Conservation (phyloP, 331 rosid species). For the Quercus phellos region DNA sequence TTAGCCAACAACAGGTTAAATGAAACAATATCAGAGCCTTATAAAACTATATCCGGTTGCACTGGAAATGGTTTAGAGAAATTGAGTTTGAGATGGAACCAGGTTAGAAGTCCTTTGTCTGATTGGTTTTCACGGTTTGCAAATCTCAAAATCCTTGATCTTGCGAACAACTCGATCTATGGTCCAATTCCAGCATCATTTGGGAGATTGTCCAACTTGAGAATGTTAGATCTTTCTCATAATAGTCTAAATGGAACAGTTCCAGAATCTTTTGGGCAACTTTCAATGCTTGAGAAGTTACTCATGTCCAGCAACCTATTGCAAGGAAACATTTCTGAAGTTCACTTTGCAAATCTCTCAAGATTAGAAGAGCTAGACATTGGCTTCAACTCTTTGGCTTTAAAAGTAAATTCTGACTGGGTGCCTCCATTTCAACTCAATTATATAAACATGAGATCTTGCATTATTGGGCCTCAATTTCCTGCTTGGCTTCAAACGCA, state of each 20-base stretch:
- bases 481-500: constrained; percentile 15
- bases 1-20: constrained; percentile 14
- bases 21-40: background rate
- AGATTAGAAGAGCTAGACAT: background rate
- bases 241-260: constrained; percentile 28
- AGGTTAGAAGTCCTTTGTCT: constrained; percentile 12
- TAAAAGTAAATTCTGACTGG: background rate
- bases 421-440: constrained; percentile 15
- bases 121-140: constrained; percentile 24
- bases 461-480: constrained; percentile 9
- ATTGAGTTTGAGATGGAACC: constrained; percentile 18
- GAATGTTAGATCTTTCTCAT: background rate
- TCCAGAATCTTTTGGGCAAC: constrained; percentile 13
- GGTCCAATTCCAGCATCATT: constrained; percentile 7
- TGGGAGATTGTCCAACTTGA: constrained; percentile 14
- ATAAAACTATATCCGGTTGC: constrained; percentile 3
- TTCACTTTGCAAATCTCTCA: constrained; percentile 18
- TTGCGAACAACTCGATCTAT: background rate
- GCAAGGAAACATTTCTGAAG: constrained; percentile 13
- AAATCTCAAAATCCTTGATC: background rate
- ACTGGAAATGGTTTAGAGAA: background rate
- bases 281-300: constrained; percentile 9
- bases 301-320: constrained; percentile 25
- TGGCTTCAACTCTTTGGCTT: constrained; percentile 5
- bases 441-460: background rate